phyloP scores from a whole-genome alignment of 2,329 filamentous ascomycete species.

The Botrytis byssoidea region DNA sequence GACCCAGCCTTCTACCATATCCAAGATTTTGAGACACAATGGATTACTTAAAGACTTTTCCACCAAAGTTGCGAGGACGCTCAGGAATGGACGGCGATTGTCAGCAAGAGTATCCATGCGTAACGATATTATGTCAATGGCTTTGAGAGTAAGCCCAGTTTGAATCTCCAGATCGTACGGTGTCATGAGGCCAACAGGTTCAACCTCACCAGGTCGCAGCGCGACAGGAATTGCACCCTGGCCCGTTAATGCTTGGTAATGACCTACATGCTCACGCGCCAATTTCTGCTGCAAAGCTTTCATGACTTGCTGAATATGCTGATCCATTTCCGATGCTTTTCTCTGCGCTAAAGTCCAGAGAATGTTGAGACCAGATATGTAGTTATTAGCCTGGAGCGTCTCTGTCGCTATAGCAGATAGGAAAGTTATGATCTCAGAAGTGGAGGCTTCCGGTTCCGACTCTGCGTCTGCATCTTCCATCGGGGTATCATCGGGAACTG shows the following conservation, averaged over 20 bases:
- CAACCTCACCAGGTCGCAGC: constrained; percentile 47
- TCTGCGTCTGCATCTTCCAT: constrained; percentile 81
- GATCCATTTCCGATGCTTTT: constrained; percentile 82
- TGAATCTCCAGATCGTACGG: constrained; percentile 84
- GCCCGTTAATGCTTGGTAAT: constrained; percentile 59
- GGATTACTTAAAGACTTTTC: constrained; percentile 88
- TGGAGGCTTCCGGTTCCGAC: constrained; percentile 75
- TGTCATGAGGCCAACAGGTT: constrained; percentile 58
- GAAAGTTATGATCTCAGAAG: constrained; percentile 83
- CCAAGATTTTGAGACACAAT: constrained; percentile 87
- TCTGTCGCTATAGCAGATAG: constrained; percentile 85
- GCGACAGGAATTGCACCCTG: constrained; percentile 44
- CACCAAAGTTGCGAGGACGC: constrained; percentile 88
- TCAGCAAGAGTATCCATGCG: constrained; percentile 93
- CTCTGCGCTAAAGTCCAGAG: constrained; percentile 87
- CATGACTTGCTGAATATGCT: constrained; percentile 85
- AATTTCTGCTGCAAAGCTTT: constrained; percentile 90
- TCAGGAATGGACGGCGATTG: constrained; percentile 87
- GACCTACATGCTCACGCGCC: constrained; percentile 87
- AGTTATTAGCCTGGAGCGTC: constrained; percentile 75
- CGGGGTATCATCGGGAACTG: constrained; percentile 74
- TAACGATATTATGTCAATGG: constrained; percentile 86
- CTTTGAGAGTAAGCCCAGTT: constrained; percentile 87
- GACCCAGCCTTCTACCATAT: constrained; percentile 94
- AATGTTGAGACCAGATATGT: constrained; percentile 86